Percentiles rank a stretch among this genome's conserved stretches.
These are phyloP conservation scores for Rehmannia glutinosa DNA, from an alignment of 257 asterid species.

Conservation along the genomic window DNA sequence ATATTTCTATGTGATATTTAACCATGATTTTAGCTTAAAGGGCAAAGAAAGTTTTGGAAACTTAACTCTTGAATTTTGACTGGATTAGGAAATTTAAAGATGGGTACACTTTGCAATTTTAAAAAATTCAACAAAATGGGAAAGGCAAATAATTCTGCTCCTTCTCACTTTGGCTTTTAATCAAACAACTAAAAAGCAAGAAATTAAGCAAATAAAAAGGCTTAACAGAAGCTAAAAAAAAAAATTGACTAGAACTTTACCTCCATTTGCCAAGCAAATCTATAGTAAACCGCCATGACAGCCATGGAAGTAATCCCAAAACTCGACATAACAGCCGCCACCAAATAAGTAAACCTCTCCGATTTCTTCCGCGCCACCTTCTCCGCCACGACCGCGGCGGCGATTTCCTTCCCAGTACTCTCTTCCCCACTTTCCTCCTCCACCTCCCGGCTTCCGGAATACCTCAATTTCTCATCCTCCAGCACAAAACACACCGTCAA, in stretches of 20 bases:
- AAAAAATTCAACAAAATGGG: not conserved
- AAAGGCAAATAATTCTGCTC: too few relatives aligned
- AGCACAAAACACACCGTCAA: constrained; percentile 54
- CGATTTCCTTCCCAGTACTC: constrained; percentile 26
- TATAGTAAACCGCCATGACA: constrained; percentile 67
- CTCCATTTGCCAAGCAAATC: constrained; percentile 98
- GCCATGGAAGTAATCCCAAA: constrained; percentile 87
- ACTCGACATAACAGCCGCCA: constrained; percentile 97
- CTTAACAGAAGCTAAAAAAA: not conserved
- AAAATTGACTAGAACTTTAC: constrained; percentile 13
- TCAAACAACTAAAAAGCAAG: not conserved
- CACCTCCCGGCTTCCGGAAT: not conserved
- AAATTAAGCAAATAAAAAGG: not conserved
- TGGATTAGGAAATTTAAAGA: too few relatives aligned
- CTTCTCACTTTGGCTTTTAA: too few relatives aligned
- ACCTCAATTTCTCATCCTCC: constrained; percentile 38
- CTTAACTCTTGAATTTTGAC: too few relatives aligned
- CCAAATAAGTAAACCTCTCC: constrained; percentile 76
- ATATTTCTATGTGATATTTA: too few relatives aligned
- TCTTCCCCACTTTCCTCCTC: constrained; percentile 25
- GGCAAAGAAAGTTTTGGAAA: too few relatives aligned
- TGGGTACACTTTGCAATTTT: not conserved
- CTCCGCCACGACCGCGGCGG: constrained; percentile 41
- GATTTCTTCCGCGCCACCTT: constrained; percentile 73
- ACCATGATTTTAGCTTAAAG: too few relatives aligned